Conservation (phyloP, 2,329 filamentous ascomycete species). For the Clarireedia paspali region DNA sequence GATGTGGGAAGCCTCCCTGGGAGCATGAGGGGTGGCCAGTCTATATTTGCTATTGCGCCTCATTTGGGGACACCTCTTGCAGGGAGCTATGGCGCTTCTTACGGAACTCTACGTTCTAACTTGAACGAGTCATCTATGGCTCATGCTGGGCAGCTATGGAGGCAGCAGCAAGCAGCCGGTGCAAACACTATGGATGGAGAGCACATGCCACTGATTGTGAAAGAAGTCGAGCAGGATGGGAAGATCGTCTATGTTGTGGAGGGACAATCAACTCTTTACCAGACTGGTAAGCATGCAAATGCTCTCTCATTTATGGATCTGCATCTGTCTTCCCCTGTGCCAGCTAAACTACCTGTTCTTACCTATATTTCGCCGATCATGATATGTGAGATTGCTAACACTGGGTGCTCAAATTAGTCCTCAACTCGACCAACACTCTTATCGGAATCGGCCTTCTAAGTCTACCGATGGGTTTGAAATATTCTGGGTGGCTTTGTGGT, state of each 20-base stretch:
- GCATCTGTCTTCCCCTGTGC: too few relatives aligned
- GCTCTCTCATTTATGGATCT: too few relatives aligned
- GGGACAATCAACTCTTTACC: conserved; percentile 88
- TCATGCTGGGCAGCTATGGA: conserved; percentile 44
- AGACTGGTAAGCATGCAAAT: conserved; percentile 44
- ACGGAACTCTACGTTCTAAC: conserved; percentile 41
- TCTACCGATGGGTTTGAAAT: conserved; percentile 78
- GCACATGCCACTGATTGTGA: conserved; percentile 72
- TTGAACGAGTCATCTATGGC: conserved; percentile 38
- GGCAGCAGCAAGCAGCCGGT: conserved; percentile 37
- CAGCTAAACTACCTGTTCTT: too few relatives aligned
- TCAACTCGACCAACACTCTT: conserved; percentile 79
- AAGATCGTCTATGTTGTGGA: conserved; percentile 77
- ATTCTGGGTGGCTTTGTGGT: conserved; percentile 83
- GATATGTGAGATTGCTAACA: too few relatives aligned
- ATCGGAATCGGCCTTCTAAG: conserved; percentile 87
- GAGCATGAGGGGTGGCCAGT: conserved; percentile 33
- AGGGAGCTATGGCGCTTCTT: conserved; percentile 61
- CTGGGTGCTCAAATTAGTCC: conserved; percentile 40
- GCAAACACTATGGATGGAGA: conserved; percentile 47
- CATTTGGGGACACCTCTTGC: conserved; percentile 61
- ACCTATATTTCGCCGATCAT: too few relatives aligned
- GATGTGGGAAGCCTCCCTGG: conserved; percentile 21
- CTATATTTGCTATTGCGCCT: conserved; percentile 51
- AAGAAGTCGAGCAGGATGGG: conserved; percentile 82